Evolutionary conservation across 768 basidiomycete genomes (phyloP).

Genomic region (Mycena epipterygia): DNA sequence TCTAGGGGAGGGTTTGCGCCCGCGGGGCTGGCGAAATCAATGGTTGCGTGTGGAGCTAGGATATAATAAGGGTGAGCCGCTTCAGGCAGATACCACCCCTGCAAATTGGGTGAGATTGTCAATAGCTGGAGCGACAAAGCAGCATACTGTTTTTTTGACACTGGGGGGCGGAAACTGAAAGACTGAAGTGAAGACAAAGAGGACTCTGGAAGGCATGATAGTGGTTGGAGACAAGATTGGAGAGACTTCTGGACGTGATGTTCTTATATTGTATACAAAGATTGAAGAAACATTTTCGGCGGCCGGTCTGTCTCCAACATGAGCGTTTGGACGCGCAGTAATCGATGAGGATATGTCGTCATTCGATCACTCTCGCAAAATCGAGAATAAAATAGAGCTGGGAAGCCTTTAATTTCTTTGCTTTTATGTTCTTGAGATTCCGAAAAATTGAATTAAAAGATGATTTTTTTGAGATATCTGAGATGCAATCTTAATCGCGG

Average conservation of each 20-base stretch:
- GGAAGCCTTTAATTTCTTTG: too few relatives aligned
- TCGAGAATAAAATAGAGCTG: too few relatives aligned
- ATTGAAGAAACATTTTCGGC: too few relatives aligned
- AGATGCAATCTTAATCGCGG: too few relatives aligned
- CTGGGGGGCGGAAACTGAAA: too few relatives aligned
- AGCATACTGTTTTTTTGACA: too few relatives aligned
- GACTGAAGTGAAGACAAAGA: conserved; percentile 84
- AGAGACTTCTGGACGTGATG: neutral
- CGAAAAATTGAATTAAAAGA: too few relatives aligned
- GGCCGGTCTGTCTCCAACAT: neutral
- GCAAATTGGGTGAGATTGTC: neutral
- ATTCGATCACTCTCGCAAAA: too few relatives aligned
- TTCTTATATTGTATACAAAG: neutral
- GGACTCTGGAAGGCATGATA: conserved; percentile 62
- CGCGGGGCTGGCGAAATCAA: conserved; percentile 72
- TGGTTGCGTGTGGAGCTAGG: conserved; percentile 61
- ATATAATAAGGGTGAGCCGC: conserved; percentile 80
- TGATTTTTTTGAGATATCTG: too few relatives aligned
- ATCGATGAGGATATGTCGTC: too few relatives aligned
- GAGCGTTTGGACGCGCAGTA: too few relatives aligned
- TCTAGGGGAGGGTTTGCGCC: conserved; percentile 84
- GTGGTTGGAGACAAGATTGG: neutral
- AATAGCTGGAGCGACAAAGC: conserved; percentile 30
- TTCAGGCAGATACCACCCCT: conserved; percentile 88
- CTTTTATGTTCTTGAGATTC: too few relatives aligned